phyloP scores from a whole-genome alignment of 2,329 filamentous ascomycete genomes.

The Botrytis squamosa region DNA sequence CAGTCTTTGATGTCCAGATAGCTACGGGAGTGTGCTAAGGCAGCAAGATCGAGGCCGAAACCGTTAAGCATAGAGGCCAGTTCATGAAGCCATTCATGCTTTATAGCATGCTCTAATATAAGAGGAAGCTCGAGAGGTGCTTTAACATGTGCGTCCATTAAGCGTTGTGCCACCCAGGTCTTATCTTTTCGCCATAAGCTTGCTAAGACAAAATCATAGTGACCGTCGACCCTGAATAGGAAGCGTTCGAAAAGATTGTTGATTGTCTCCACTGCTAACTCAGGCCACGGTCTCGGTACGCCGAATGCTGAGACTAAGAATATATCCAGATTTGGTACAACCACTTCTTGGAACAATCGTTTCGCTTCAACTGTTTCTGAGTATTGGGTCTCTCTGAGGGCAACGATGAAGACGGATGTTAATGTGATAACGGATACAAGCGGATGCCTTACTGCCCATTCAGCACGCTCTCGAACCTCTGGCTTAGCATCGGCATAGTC shows the following conservation, averaged over 20 bases:
- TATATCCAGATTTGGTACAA: conserved; percentile 72
- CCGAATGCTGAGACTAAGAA: conserved; percentile 77
- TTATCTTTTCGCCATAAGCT: conserved; percentile 90
- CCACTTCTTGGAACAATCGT: conserved; percentile 64
- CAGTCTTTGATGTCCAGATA: conserved; percentile 80
- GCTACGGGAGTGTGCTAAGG: conserved; percentile 77
- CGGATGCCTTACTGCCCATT: conserved; percentile 75
- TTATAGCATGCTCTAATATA: conserved; percentile 76
- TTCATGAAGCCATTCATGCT: conserved; percentile 81
- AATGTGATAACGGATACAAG: conserved; percentile 86
- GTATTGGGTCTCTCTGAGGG: conserved; percentile 59
- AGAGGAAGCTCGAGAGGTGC: conserved; percentile 65
- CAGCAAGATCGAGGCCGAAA: conserved; percentile 83
- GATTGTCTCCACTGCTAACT: conserved; percentile 71
- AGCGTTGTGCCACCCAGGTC: conserved; percentile 77
- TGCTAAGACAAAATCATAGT: conserved; percentile 86
- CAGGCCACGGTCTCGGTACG: conserved; percentile 74
- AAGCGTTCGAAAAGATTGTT: conserved; percentile 81
- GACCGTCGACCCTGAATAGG: conserved; percentile 71
- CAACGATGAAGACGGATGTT: conserved; percentile 64
- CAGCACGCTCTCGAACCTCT: conserved; percentile 58
- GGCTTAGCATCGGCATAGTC: conserved; percentile 62
- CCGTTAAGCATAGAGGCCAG: conserved; percentile 65
- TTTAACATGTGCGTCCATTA: conserved; percentile 73
- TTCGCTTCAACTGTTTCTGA: conserved; percentile 64